phyloP scores from a whole-genome alignment of 1,284 basidiomycete genomes.

The Tilletiopsis washingtonensis region DNA sequence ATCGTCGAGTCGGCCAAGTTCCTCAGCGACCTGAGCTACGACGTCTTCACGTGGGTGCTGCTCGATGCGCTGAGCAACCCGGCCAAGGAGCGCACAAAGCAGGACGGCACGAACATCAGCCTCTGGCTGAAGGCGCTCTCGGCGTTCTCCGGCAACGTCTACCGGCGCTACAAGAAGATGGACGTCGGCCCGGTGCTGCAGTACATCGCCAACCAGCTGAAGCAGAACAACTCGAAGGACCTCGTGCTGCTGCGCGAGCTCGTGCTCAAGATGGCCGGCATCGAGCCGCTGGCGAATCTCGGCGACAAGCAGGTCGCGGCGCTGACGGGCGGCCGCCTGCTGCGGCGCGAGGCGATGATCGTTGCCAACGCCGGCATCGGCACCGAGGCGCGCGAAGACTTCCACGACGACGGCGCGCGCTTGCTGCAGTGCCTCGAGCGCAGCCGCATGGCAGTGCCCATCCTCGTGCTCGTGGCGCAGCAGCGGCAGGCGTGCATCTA shows the following conservation, averaged over 20 bases:
- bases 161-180: conserved; percentile 65
- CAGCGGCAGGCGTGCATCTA: conserved; percentile 43
- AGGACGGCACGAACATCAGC: conserved; percentile 82
- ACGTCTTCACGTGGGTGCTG: conserved; percentile 80
- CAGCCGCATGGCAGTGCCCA: conserved; percentile 32
- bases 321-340: conserved; percentile 77
- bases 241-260: conserved; percentile 84
- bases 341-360: conserved; percentile 75
- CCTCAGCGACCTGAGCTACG: conserved; percentile 84
- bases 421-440: conserved; percentile 22
- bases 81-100: conserved; percentile 73
- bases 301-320: conserved; percentile 79
- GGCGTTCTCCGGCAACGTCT: conserved; percentile 85
- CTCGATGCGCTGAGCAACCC: conserved; percentile 76
- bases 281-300: conserved; percentile 59
- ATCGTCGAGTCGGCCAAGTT: conserved; percentile 86
- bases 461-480: conserved; percentile 43
- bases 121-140: conserved; percentile 83
- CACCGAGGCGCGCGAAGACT: conserved; percentile 23
- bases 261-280: conserved; percentile 89
- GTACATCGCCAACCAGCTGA: conserved; percentile 82
- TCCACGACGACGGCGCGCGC: conserved; percentile 26
- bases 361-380: conserved; percentile 42
- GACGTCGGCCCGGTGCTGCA: conserved; percentile 76
- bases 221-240: conserved; percentile 64